Conservation (phyloP, 768 basidiomycete genomes). For the Tremella mesenterica region DNA sequence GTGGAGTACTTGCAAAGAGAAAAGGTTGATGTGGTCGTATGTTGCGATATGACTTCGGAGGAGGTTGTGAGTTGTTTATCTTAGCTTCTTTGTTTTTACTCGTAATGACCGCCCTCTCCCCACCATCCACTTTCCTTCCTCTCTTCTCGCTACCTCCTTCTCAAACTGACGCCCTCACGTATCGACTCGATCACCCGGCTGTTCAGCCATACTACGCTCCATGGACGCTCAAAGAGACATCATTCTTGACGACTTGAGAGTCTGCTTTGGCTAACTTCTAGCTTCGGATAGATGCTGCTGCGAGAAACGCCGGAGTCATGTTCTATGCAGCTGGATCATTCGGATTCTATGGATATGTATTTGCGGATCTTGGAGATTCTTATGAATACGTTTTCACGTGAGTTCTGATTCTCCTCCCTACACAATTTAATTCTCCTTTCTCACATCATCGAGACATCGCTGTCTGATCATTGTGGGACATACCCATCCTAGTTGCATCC, state of each 20-base stretch:
- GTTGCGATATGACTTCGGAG: slow-evolving; percentile 66
- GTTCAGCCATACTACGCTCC: too few relatives aligned
- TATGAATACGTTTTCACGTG: slow-evolving; percentile 82
- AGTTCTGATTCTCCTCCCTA: slow-evolving; percentile 41
- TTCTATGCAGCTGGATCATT: slow-evolving; percentile 90
- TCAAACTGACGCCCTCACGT: too few relatives aligned
- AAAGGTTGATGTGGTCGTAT: slow-evolving; percentile 66
- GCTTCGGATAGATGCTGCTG: slow-evolving; percentile 71
- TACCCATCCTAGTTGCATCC: too few relatives aligned
- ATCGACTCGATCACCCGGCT: too few relatives aligned
- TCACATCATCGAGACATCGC: background rate
- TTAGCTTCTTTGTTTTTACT: too few relatives aligned
- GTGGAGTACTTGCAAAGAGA: slow-evolving; percentile 34
- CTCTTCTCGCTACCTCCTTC: background rate
- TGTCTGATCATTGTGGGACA: background rate
- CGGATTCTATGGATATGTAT: slow-evolving; percentile 85
- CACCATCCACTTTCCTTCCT: slow-evolving; percentile 6
- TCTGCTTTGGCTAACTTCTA: slow-evolving; percentile 41
- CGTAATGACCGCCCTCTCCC: too few relatives aligned
- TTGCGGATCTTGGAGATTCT: slow-evolving; percentile 70
- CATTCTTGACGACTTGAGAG: too few relatives aligned
- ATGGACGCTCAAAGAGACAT: too few relatives aligned
- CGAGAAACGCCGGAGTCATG: slow-evolving; percentile 62
- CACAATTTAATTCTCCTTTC: background rate
- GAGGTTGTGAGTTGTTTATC: slow-evolving; percentile 66